Base-by-base conservation (phyloP, 2,329 filamentous ascomycete species). In the Cytospora paraplurivora region DNA sequence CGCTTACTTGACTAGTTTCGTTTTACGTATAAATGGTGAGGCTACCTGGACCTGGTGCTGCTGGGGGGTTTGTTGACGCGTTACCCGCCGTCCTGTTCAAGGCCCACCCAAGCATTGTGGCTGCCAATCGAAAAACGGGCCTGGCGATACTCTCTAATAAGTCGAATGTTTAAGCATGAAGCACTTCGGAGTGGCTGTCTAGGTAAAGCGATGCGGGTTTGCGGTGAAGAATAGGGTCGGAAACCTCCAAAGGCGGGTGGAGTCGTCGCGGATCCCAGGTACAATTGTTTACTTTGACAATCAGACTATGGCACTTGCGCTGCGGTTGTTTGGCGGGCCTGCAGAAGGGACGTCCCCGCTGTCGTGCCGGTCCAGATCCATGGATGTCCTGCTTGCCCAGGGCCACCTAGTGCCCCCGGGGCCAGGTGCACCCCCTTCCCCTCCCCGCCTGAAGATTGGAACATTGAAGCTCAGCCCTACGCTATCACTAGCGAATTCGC, bases 41-140 rank as follows among this genome's bases (percentile, higher is more conserved):
- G 17, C 49, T 64, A 62, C 63, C 64, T 64, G 65, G 67, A 61
- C 73, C 72, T 67, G 72, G 71, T 66, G 73, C 68, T 66, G 73
- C 68, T 37, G 69, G 71, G 11, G 69, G 68, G 38, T 66, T 64
- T 63, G 60, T 63, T 8, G 59, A 57, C 64, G 64, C 67, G 61
- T 66, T 68, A 44, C 78, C 77, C 53, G 75, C 76, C 63, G 76
- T 77, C 62, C 59, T 66, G 27, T 79, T 83, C 69, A 87, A 74
- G 76, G 85, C 83, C 85, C 85, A 87, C 67, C 84, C 83, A 65
- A 87, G 78, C 85, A 87, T 87, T 55, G 34, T 62, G 32, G 37
- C 37, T 44, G 32, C 38, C 35, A 33, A 51, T 44, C 33, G 34
- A 34, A 49, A n/a, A 7, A 17, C 7, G 11, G 17, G 35, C 34